phyloP scores from a whole-genome alignment of 1,139 yeast species.

The Geotrichum candidum region DNA sequence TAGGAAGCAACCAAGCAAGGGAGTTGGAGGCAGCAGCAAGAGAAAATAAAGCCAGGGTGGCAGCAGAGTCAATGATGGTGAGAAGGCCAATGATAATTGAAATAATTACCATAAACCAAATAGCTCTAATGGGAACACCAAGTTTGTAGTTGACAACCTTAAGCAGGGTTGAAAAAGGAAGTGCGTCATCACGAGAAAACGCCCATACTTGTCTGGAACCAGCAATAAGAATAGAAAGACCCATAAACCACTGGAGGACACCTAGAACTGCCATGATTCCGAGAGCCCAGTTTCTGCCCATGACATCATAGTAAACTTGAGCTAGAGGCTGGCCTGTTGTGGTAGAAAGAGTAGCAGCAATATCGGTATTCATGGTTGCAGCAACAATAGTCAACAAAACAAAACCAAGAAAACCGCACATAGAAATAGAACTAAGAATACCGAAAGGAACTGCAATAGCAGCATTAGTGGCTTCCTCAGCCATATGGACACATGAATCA shows the following conservation, averaged over 20 bases:
- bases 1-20: constrained; percentile 56
- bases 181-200: constrained; percentile 82
- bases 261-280: constrained; percentile 30
- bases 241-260: constrained; percentile 49
- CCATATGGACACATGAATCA: constrained; percentile 66
- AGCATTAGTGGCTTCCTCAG: constrained; percentile 64
- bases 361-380: constrained; percentile 52
- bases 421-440: constrained; percentile 48
- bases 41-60: constrained; percentile 56
- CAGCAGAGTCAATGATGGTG: constrained; percentile 52
- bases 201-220: constrained; percentile 85
- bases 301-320: constrained; percentile 56
- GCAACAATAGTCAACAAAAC: constrained; percentile 48
- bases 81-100: constrained; percentile 50
- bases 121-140: constrained; percentile 57
- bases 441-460: constrained; percentile 62
- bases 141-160: constrained; percentile 49
- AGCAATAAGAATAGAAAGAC: constrained; percentile 62
- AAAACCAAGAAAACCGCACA: constrained; percentile 60
- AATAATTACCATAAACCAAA: constrained; percentile 46
- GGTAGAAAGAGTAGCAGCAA: constrained; percentile 37
- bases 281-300: constrained; percentile 66
- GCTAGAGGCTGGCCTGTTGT: constrained; percentile 41
- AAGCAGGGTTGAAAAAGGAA: constrained; percentile 54
- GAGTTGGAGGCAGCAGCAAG: constrained; percentile 56